These are phyloP conservation scores for Colletotrichum sp. DNA, from an alignment of 2,329 filamentous ascomycete species.

Conservation along the genomic window DNA sequence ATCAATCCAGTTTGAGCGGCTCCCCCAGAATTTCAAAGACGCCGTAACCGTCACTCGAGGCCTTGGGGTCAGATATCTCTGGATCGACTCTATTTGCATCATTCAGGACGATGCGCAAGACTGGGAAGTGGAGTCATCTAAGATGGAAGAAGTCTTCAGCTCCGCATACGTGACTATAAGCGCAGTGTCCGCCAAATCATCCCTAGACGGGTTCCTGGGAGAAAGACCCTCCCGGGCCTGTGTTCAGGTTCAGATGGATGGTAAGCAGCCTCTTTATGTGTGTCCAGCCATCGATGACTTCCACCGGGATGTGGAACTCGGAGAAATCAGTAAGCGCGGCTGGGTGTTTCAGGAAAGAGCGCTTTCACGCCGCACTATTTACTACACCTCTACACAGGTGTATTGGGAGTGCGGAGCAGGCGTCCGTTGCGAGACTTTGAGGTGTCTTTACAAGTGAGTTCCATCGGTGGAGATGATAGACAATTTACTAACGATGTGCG, in stretches of 20 bases:
- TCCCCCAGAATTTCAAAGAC: conserved; percentile 22
- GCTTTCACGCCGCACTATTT: conserved; percentile 39
- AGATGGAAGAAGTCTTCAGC: conserved; percentile 19
- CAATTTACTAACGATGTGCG: background rate
- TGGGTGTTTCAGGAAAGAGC: conserved; percentile 47
- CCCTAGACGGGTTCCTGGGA: conserved; percentile 3
- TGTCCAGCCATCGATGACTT: conserved; percentile 39
- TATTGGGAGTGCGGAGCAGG: conserved; percentile 44
- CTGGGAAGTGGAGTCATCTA: conserved; percentile 18
- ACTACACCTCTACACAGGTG: conserved; percentile 38
- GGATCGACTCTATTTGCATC: conserved; percentile 26
- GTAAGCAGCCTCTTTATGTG: conserved; percentile 24
- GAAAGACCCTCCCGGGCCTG: background rate
- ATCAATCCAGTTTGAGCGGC: background rate
- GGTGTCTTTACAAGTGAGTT: conserved; percentile 37
- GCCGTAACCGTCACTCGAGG: conserved; percentile 14
- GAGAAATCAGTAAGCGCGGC: conserved; percentile 35
- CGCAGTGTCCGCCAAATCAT: background rate
- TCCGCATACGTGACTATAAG: conserved; percentile 1
- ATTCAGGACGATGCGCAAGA: conserved; percentile 24
- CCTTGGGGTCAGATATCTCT: conserved; percentile 23
- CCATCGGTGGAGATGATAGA: background rate
- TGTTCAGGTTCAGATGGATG: background rate
- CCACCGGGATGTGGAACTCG: conserved; percentile 31
- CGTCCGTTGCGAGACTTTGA: conserved; percentile 38